Evolutionary conservation across 306 rosid species (phyloP), one percentile per base, ranked within the genome.

Genomic region (Prosopis cineraria): DNA sequence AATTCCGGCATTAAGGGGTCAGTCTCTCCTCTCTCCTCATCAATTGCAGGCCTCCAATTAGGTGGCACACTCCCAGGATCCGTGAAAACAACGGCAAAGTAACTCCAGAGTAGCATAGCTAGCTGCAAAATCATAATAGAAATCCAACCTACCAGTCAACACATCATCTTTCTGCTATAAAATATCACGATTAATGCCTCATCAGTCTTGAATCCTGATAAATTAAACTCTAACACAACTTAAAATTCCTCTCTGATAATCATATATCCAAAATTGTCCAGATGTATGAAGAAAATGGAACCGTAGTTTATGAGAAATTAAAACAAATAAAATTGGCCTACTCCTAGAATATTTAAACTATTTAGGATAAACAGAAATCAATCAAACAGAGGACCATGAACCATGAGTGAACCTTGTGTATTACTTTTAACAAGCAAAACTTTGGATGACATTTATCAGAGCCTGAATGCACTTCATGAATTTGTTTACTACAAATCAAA

Each of bases 31-130:
- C 89, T 86, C 82, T 91, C 97, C 80, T 91, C 97, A 81, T 91
- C 97, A 31, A 82, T 74, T 27, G 78, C 56, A 37, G 97, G 92
- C 82, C 89, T 88, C 97, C 93, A 91, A 60, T 88, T 89, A 58
- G 86, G 92, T 2, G 94, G 91, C 11, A 91, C 97, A 71, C 79
- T 30, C 17, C 97, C 97, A 0, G 97, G 94, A 83, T 91, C 94
- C 37, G 94, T 88, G 84, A 89, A 74, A 64, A 89, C 94, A 82
- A 86, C 94, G 25, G 91, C 79, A 53, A 91, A 91, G 71, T 91
- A 91, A 84, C 97, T 85, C 97, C 97, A 91, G 45, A 91, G 48
- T 53, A 91, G 83, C 97, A 91, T 86, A 85, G 82, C 92, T 84
- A 91, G 68, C 97, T 91, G 96, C 84, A 88, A 34, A 80, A 72